Evolutionary conservation across 2,329 filamentous ascomycete species (phyloP), one percentile per base, ranked within the genome.

Genomic region (Teratosphaeria nubilosa): DNA sequence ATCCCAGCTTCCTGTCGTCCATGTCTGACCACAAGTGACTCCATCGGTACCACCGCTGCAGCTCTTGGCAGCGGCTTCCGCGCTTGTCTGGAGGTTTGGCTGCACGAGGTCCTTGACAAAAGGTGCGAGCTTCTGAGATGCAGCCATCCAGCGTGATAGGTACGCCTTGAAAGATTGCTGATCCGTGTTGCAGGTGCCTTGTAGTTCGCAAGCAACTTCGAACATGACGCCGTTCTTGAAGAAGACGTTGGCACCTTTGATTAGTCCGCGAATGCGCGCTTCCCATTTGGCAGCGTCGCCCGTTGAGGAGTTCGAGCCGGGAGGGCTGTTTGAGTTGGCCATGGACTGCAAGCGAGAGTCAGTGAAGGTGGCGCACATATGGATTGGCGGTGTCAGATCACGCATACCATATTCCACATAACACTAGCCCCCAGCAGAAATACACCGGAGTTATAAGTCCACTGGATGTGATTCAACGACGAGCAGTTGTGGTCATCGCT

Each of bases 41-140:
- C 77, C 73, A 30, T 78, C 69, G 0, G 62, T 60, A 30, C 77
- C 78, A 22, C 78, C 81, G 1, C 73, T 75, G 65, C 82, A 85
- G 9, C 77, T 76, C 52, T 74, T 69, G 0, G 81, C 82, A 2
- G 82, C 83, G 1, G 78, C 80, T 30, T 69, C 63, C 0, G 82
- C 84, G 5, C 80, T 82, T 1, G 76, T 72, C 41, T 75, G 72
- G 2, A 87, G 71, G n/a, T 77, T 75, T 0, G 80, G 76, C 66
- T 80, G 75, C 56, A 86, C 75, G 9, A 69, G 66, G 37, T 78
- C 70, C 58, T 72, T 70, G 5, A 58, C 51, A 22, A 56, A 61
- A 11, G 62, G 62, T 0, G 81, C 83, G 58, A 85, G 73, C 64
- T 84, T 79, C 0, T 77, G 77, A 7, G 81, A 77, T 3, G 78